phyloP scores from a whole-genome alignment of 2,329 filamentous ascomycete genomes.

The Torrubiellomyces zombiae region DNA sequence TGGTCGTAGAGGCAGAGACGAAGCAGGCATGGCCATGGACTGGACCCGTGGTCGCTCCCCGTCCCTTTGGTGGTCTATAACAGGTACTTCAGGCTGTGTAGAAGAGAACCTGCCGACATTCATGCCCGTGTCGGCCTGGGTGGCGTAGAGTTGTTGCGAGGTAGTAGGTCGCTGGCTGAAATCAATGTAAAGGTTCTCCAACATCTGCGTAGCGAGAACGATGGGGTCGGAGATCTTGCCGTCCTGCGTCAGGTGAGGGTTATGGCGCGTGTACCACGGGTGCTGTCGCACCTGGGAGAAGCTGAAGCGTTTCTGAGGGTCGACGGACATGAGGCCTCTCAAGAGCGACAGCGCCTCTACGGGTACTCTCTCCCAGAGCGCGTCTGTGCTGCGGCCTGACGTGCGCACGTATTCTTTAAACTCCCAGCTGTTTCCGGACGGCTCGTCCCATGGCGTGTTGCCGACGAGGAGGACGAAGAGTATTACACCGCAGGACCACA shows the following conservation, averaged over 20 bases:
- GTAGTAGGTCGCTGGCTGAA: slow-evolving; percentile 52
- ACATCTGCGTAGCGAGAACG: slow-evolving; percentile 82
- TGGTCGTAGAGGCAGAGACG: slow-evolving; percentile 16
- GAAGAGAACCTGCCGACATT: slow-evolving; percentile 43
- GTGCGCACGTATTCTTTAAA: slow-evolving; percentile 74
- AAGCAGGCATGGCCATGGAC: slow-evolving; percentile 25
- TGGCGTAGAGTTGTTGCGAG: slow-evolving; percentile 18
- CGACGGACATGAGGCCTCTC: slow-evolving; percentile 81
- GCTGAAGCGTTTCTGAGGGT: slow-evolving; percentile 60
- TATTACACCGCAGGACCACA: slow-evolving; percentile 98
- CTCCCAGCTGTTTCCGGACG: slow-evolving; percentile 72
- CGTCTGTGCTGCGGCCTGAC: slow-evolving; percentile 67
- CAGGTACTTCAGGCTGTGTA: slow-evolving; percentile 72
- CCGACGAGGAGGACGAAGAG: slow-evolving; percentile 88
- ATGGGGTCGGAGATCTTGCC: slow-evolving; percentile 66
- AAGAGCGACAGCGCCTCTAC: slow-evolving; percentile 61
- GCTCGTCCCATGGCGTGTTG: slow-evolving; percentile 96
- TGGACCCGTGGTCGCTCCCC: slow-evolving; percentile 63
- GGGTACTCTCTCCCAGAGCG: slow-evolving; percentile 70
- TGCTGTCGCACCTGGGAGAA: slow-evolving; percentile 76
- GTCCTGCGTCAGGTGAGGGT: slow-evolving; percentile 56
- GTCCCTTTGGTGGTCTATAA: slow-evolving; percentile 63
- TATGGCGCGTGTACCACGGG: slow-evolving; percentile 82
- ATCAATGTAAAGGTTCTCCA: slow-evolving; percentile 79
- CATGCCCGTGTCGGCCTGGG: slow-evolving; percentile 28